phyloP scores from a whole-genome alignment of 306 rosid genomes.

The Prunus salicina region DNA sequence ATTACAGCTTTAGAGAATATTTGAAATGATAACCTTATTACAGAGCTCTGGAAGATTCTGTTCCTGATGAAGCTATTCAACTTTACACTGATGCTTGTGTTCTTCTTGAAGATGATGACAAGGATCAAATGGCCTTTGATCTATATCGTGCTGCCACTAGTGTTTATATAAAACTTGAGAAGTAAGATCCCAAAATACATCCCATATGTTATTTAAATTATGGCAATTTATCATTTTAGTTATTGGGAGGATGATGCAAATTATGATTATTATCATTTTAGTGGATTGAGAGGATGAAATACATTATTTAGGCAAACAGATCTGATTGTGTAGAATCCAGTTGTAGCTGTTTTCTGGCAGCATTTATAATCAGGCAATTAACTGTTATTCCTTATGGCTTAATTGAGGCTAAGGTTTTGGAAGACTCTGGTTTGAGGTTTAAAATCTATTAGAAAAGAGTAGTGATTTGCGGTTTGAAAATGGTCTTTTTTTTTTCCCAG shows the following conservation, averaged over 20 bases:
- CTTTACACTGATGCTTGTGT: constrained; percentile 80
- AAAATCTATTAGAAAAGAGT: neutral
- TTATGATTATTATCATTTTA: neutral
- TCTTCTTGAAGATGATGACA: constrained; percentile 86
- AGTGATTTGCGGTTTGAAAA: neutral
- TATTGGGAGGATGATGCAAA: constrained; percentile 2
- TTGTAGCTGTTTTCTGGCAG: neutral
- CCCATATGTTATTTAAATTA: neutral
- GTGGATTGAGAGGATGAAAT: neutral
- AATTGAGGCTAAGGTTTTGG: neutral
- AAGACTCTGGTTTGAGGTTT: neutral
- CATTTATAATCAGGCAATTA: neutral
- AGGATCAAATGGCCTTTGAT: constrained; percentile 97
- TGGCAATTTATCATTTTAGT: neutral
- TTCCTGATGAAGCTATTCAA: constrained; percentile 84
- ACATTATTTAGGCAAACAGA: neutral
- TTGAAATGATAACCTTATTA: constrained; percentile 9
- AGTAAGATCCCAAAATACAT: constrained; percentile 49
- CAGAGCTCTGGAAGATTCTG: constrained; percentile 83
- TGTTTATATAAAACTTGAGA: constrained; percentile 73
- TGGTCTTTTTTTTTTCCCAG: neutral
- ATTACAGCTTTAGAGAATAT: neutral
- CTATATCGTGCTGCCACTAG: constrained; percentile 74
- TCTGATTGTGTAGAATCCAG: constrained; percentile 3
- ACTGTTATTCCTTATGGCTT: neutral